Conservation (phyloP, 441 rosid species). For the Erysimum cheiri region DNA sequence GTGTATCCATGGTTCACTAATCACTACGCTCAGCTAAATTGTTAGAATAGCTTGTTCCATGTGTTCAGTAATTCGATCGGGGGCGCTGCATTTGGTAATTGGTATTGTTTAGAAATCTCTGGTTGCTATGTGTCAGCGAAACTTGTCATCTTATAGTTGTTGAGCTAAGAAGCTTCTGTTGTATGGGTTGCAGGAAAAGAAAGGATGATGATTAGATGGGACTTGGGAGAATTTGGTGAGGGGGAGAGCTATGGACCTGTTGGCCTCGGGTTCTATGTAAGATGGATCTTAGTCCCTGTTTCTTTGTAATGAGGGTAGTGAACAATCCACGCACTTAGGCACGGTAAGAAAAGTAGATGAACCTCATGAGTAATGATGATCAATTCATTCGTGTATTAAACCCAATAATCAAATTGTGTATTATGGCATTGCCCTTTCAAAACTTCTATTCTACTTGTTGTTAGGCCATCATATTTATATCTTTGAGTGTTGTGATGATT, state of each 20-base stretch:
- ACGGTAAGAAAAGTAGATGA: constrained; percentile 4
- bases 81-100: no score
- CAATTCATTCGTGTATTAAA: constrained; percentile 17
- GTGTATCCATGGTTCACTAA: constrained; percentile 13
- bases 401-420: constrained; percentile 19
- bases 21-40: neutral
- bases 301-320: constrained; percentile 30
- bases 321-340: constrained; percentile 11
- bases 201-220: constrained; percentile 13
- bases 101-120: no score
- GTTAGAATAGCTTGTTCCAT: constrained; percentile 4
- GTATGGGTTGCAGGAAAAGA: constrained; percentile 29
- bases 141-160: constrained; percentile 5
- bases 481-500: neutral
- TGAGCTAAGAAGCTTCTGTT: constrained; percentile 12
- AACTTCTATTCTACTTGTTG: constrained; percentile 15
- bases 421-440: constrained; percentile 7
- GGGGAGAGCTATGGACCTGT: constrained; percentile 7
- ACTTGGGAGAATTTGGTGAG: constrained; percentile 8
- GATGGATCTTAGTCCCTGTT: constrained; percentile 17
- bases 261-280: constrained; percentile 9
- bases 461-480: neutral
- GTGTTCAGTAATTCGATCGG: neutral
- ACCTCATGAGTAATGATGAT: constrained; percentile 20
- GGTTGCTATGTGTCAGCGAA: no score